A percentile compares a stretch with the other conserved stretches of the same genome.
These are phyloP conservation scores for Typha latifolia DNA, from an alignment of 176 grass and related monocot genomes.

Conservation along the genomic window DNA sequence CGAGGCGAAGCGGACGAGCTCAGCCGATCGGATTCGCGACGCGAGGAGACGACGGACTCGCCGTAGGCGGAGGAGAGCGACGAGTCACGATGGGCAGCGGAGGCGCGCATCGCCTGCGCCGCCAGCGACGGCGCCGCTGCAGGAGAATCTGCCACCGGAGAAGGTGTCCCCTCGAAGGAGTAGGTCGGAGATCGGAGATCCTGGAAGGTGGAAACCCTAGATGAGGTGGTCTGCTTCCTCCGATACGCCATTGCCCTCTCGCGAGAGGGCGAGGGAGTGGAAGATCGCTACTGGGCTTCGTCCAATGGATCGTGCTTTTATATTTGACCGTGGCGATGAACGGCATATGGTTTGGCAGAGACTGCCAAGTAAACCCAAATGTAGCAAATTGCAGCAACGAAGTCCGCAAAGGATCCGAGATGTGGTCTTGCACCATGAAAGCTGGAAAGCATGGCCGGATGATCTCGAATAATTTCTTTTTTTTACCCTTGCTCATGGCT, in stretches of 20 bases:
- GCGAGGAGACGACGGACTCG: conserved; percentile 32
- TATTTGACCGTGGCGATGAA: neutral
- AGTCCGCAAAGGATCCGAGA: too few species aligned
- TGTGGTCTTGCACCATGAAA: too few species aligned
- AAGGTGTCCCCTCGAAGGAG: neutral
- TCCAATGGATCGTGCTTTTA: neutral
- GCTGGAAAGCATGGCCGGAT: too few species aligned
- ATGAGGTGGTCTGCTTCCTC: conserved; percentile 24
- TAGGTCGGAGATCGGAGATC: neutral
- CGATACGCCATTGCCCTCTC: conserved; percentile 31
- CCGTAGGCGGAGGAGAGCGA: conserved; percentile 88
- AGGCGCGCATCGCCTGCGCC: conserved; percentile 89
- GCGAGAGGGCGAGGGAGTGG: neutral
- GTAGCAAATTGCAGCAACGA: too few species aligned
- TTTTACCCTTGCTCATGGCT: too few species aligned
- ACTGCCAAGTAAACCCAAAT: too few species aligned
- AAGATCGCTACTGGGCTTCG: neutral
- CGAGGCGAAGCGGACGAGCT: conserved; percentile 29
- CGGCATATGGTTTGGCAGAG: neutral
- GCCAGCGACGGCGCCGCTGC: conserved; percentile 53
- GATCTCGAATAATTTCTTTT: too few species aligned
- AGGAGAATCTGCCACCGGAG: neutral
- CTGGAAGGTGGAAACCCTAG: conserved; percentile 18
- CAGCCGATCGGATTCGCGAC: conserved; percentile 42
- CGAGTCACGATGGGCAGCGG: conserved; percentile 87